Percentiles rank a stretch among this genome's conserved stretches.
Conservation (phyloP, 1,284 basidiomycete genomes). For the Volvariella surrecta region DNA sequence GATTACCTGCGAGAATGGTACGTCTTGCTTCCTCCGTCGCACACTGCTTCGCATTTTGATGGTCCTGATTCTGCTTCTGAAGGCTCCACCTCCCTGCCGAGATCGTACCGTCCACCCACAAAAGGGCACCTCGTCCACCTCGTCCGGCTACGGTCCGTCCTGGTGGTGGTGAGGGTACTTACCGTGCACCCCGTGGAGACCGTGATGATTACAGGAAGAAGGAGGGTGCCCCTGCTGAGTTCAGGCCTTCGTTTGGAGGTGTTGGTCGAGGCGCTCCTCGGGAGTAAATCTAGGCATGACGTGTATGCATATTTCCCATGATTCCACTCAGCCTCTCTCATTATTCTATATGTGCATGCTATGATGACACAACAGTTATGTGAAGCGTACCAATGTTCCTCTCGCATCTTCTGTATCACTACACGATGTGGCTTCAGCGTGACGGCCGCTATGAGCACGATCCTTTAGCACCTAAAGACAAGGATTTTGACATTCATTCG, state of each 20-base stretch:
- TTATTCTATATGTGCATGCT: slow-evolving; percentile 5
- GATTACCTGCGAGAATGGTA: slow-evolving; percentile 92
- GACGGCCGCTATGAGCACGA: too few species aligned
- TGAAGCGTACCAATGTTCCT: too few species aligned
- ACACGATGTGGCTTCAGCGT: too few species aligned
- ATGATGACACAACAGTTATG: too few species aligned
- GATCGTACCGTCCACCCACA: slow-evolving; percentile 94
- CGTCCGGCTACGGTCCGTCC: slow-evolving; percentile 68
- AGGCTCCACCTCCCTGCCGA: slow-evolving; percentile 90
- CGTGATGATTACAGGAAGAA: slow-evolving; percentile 89
- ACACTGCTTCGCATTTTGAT: background rate
- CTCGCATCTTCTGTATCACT: too few species aligned
- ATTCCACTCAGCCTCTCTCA: background rate
- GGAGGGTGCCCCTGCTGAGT: slow-evolving; percentile 76
- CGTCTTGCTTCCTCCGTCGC: slow-evolving; percentile 17
- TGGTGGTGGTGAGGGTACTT: slow-evolving; percentile 56
- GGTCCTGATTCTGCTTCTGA: slow-evolving; percentile 3
- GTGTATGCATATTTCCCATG: slow-evolving; percentile 5
- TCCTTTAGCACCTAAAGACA: too few species aligned
- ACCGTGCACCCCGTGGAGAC: slow-evolving; percentile 83
- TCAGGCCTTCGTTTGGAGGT: slow-evolving; percentile 70
- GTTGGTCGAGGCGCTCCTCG: slow-evolving; percentile 80
- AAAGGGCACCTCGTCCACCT: slow-evolving; percentile 78
- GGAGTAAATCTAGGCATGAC: slow-evolving; percentile 22
- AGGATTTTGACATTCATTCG: too few species aligned